Base-by-base conservation (phyloP, 192 early-diverging fungal genomes). In the Coemansia sp. region DNA sequence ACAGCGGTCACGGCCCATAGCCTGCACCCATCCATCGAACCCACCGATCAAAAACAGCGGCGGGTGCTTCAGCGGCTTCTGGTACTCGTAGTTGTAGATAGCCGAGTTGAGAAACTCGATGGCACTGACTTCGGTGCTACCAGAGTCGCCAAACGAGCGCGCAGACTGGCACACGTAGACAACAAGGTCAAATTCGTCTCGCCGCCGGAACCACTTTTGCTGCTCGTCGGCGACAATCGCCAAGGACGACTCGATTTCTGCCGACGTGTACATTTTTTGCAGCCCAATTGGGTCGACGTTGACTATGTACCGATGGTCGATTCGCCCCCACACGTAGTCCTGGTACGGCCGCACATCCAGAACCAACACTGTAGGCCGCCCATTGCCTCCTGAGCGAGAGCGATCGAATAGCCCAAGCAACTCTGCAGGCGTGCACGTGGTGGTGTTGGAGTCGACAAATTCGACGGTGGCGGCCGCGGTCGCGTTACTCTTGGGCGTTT, bases 41-140 rank as follows among this genome's bases (percentile, higher is more conserved):
- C 95, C 95, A 13, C 95, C 95, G 7, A 78, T 56, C 9, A 97
- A 68, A 26, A 97, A 69, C 48, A 92, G 78, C 1, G 93, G 93
- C 35, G 67, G 62, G 23, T 81, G 73, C 33, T 72, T 66, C 35
- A 89, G 79, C 9, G 66, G 62, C 43, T 85, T 86, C 18, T 76
- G 61, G 42, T 79, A 87, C 60, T 89, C 88, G 39, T 75, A 70
- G 21, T 89, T 84, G 58, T 86, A 89, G 25, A 97, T 82, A 0
- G 87, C 88, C 10, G 62, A 38, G 59, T 86, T 80, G 6, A 95
- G 71, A 26, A 69, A 62, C 38, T 62, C 47, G 4, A 89, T 53
- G 3, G 72, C 38, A 6, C 68, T 45, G 2, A 42, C 21, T 64
- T 68, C 71, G 14, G 28, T 18, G 62, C 69, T 60, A 12, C 66